These are phyloP conservation scores for Populus deltoides DNA, from an alignment of 345 rosid genomes.

Conservation along the genomic window DNA sequence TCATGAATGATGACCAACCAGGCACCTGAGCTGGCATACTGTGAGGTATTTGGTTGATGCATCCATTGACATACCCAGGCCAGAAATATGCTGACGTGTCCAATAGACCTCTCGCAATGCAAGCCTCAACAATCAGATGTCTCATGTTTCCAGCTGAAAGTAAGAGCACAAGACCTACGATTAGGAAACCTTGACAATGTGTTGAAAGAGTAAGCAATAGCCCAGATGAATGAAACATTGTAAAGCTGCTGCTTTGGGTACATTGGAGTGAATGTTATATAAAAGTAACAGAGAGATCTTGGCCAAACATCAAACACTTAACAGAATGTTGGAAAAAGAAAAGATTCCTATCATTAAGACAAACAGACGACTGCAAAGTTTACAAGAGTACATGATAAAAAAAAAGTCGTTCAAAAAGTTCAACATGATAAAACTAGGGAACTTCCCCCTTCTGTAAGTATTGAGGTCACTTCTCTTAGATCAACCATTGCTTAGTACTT, in stretches of 20 bases:
- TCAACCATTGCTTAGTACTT: neutral
- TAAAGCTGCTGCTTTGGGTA: neutral
- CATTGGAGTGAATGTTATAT: neutral
- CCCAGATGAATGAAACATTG: neutral
- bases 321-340: neutral
- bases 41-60: conserved; percentile 60
- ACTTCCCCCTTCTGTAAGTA: neutral
- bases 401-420: neutral
- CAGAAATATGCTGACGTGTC: conserved; percentile 89
- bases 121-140: conserved; percentile 94
- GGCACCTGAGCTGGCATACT: conserved; percentile 46
- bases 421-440: neutral
- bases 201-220: neutral
- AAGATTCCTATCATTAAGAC: neutral
- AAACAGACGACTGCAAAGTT: neutral
- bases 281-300: conserved; percentile 4
- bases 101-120: conserved; percentile 84
- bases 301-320: neutral
- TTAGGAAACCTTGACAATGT: conserved; percentile 6
- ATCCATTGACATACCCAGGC: conserved; percentile 72
- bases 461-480: neutral
- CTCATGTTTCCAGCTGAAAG: conserved; percentile 85
- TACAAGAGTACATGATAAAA: neutral
- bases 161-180: conserved; percentile 15
- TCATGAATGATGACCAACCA: conserved; percentile 87